phyloP scores from a whole-genome alignment of 768 basidiomycete species.

The Russula griseocarnosa region DNA sequence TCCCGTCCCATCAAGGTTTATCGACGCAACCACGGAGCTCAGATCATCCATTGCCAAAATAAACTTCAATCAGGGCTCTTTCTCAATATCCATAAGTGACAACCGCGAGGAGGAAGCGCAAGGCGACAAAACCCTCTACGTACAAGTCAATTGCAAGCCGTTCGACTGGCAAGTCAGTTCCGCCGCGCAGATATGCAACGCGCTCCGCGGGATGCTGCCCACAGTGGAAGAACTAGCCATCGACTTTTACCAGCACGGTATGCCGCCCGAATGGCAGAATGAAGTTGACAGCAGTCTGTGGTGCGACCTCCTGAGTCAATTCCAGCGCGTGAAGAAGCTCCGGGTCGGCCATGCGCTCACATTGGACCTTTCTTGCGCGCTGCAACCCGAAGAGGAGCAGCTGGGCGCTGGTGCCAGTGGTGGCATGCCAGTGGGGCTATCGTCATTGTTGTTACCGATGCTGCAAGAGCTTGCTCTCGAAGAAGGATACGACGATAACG shows the following conservation, averaged over 20 bases:
- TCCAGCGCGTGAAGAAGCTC: background rate
- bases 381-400: background rate
- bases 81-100: background rate
- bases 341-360: background rate
- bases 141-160: background rate
- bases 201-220: background rate
- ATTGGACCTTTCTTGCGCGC: background rate
- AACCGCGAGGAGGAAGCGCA: background rate
- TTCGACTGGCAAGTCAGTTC: slow-evolving; percentile 2
- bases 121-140: background rate
- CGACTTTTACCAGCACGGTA: background rate
- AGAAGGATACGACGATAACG: background rate
- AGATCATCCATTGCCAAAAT: background rate
- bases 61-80: background rate
- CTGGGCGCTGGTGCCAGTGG: too few species aligned
- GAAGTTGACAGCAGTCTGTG: background rate
- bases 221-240: background rate
- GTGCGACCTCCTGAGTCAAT: background rate
- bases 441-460: background rate
- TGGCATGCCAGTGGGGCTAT: too few species aligned
- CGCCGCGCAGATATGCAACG: background rate
- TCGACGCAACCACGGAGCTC: background rate
- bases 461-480: background rate
- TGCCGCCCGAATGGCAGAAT: background rate
- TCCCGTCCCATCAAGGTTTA: background rate